These are phyloP conservation scores for Aureobasidium melanogenum DNA, from an alignment of 2,329 filamentous ascomycete genomes.

Conservation along the genomic window DNA sequence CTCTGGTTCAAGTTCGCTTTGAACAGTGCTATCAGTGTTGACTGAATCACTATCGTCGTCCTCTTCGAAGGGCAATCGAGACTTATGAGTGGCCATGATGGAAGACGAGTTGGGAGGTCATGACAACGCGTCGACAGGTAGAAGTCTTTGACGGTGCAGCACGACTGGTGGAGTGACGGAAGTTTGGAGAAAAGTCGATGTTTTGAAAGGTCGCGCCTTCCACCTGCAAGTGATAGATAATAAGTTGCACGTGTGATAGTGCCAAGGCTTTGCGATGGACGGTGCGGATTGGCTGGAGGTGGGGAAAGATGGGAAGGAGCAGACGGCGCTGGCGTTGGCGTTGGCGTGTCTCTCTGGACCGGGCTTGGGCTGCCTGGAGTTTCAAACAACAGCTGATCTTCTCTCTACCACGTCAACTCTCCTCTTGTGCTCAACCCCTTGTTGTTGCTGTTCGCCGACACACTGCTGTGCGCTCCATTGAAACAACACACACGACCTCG, in stretches of 20 bases:
- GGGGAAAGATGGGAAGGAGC: constrained; percentile 1
- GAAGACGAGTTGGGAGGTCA: not conserved
- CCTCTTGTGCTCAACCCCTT: not conserved
- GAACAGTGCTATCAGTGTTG: constrained; percentile 16
- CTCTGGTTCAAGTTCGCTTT: constrained; percentile 16
- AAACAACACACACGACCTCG: not conserved
- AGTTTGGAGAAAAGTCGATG: not conserved
- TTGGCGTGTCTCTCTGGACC: not conserved
- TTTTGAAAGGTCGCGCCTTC: not conserved
- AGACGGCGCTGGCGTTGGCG: not conserved
- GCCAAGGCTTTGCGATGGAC: not conserved
- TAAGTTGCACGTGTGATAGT: not conserved
- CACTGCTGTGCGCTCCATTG: not conserved
- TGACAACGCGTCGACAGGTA: not conserved
- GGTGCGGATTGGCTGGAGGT: not conserved
- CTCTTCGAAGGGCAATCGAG: not conserved
- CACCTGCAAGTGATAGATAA: not conserved
- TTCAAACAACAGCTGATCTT: constrained; percentile 4
- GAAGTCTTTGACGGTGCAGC: not conserved
- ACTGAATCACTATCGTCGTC: constrained; percentile 9
- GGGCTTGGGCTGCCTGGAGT: constrained; percentile 8
- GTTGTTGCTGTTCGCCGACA: not conserved
- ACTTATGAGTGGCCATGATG: not conserved
- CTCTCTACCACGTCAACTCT: not conserved
- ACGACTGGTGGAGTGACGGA: not conserved